These are phyloP conservation scores for Angomonas desouzai DNA, from an alignment of 208 protist genomes.

Conservation along the genomic window DNA sequence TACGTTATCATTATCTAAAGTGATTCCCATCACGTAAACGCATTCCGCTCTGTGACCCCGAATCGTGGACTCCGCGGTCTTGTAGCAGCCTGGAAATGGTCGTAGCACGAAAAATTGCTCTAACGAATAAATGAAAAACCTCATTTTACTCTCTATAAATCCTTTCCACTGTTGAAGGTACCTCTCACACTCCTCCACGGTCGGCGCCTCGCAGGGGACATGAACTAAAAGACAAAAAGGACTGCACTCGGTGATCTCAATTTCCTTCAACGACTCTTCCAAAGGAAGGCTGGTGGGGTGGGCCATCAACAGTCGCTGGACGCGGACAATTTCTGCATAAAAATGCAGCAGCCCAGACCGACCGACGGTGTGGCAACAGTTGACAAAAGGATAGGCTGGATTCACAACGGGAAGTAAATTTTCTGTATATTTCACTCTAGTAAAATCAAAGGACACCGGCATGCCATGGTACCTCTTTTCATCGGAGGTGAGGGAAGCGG, in stretches of 20 bases:
- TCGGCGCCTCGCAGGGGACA: background rate
- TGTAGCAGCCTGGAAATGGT: slow-evolving; percentile 1
- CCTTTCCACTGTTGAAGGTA: background rate
- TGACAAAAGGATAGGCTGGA: slow-evolving; percentile 96
- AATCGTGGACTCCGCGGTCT: background rate
- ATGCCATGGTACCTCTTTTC: slow-evolving; percentile 49
- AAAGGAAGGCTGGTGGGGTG: too few relatives aligned
- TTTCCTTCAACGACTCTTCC: background rate
- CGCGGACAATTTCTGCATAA: slow-evolving; percentile 55
- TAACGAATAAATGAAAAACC: slow-evolving; percentile 5
- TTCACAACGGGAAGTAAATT: slow-evolving; percentile 95
- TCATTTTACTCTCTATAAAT: slow-evolving; percentile 3
- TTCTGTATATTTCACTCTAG: background rate
- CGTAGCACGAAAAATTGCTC: background rate
- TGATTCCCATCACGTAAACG: background rate
- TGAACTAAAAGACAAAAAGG: slow-evolving; percentile 12
- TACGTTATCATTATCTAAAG: background rate
- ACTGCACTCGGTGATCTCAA: background rate
- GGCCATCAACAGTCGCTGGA: slow-evolving; percentile 10
- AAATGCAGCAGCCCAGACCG: slow-evolving; percentile 62
- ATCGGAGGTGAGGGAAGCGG: slow-evolving; percentile 17
- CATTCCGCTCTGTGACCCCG: background rate
- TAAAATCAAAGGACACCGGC: slow-evolving; percentile 12
- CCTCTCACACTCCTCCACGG: background rate
- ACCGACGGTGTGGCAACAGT: slow-evolving; percentile 90